Evolutionary conservation across 2,329 filamentous ascomycete species (phyloP).

Genomic region (Thelonectria rubi): DNA sequence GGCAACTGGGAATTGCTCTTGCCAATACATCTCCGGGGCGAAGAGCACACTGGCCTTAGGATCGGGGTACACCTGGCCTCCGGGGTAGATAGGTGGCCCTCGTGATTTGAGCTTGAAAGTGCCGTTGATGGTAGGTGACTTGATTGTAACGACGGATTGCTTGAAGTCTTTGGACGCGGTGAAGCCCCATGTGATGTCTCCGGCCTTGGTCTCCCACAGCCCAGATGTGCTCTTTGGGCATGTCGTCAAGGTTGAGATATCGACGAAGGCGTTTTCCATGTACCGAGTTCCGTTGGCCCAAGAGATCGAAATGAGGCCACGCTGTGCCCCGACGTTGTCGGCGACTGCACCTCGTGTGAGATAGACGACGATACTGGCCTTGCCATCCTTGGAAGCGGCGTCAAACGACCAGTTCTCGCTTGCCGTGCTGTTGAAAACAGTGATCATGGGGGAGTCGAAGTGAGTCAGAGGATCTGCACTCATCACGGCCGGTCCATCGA

Average conservation of each 20-base stretch:
- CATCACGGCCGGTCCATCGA: slow-evolving; percentile 8
- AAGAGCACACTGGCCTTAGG: slow-evolving; percentile 19
- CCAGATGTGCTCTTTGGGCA: slow-evolving; percentile 23
- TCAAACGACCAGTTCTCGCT: slow-evolving; percentile 30
- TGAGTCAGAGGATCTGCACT: slow-evolving; percentile 18
- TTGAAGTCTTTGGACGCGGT: slow-evolving; percentile 25
- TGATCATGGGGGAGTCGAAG: slow-evolving; percentile 25
- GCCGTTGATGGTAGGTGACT: slow-evolving; percentile 31
- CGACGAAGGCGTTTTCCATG: slow-evolving; percentile 27
- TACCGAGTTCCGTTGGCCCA: slow-evolving; percentile 34
- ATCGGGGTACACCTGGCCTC: slow-evolving; percentile 29
- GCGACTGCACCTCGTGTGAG: slow-evolving; percentile 28
- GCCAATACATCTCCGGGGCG: slow-evolving; percentile 23
- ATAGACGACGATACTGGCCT: slow-evolving; percentile 26
- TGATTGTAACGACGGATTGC: slow-evolving; percentile 26
- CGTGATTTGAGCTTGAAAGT: slow-evolving; percentile 26
- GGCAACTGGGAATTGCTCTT: slow-evolving; percentile 25
- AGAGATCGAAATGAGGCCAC: slow-evolving; percentile 25
- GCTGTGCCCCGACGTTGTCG: slow-evolving; percentile 19
- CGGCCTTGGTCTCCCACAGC: slow-evolving; percentile 16
- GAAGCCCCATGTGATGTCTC: slow-evolving; percentile 26
- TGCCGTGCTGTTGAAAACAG: slow-evolving; percentile 16
- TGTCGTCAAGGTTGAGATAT: slow-evolving; percentile 21
- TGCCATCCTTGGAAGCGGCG: slow-evolving; percentile 22
- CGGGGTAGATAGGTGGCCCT: slow-evolving; percentile 29